These are phyloP conservation scores for Cordyceps cicadae DNA, from an alignment of 2,329 filamentous ascomycete species.

Conservation along the genomic window DNA sequence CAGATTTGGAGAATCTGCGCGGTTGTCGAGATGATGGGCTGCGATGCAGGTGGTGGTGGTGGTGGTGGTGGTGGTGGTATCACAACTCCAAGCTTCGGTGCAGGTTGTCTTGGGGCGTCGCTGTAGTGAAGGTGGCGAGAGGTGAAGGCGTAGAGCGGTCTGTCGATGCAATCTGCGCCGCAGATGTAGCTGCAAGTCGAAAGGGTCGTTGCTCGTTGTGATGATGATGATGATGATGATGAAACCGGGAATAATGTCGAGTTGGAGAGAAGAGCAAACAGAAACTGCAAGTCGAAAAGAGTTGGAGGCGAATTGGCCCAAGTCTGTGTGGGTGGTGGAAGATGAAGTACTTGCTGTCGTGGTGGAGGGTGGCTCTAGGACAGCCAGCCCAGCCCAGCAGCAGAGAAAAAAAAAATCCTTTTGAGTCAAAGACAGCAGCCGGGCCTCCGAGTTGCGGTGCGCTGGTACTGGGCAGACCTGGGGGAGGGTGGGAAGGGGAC, in stretches of 20 bases:
- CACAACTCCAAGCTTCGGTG: background rate
- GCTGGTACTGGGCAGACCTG: background rate
- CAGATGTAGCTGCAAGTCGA: background rate
- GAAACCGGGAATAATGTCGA: background rate
- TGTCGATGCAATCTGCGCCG: background rate
- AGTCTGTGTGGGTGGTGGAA: conserved; percentile 7
- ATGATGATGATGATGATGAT: background rate
- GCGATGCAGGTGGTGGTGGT: background rate
- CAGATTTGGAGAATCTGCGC: background rate
- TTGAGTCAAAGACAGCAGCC: conserved; percentile 5
- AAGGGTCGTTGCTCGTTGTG: background rate
- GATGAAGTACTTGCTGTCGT: conserved; percentile 8
- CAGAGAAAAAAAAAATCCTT: background rate
- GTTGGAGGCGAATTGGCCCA: background rate
- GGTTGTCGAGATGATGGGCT: background rate
- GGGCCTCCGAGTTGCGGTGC: conserved; percentile 9
- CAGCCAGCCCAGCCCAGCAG: background rate
- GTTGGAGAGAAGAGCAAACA: background rate
- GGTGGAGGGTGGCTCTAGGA: background rate
- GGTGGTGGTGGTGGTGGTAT: background rate
- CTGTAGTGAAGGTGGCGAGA: background rate
- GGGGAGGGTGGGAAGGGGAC: background rate
- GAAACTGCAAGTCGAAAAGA: conserved; percentile 1
- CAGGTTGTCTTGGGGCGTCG: background rate
- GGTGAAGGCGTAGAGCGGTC: background rate